Conservation (phyloP, 805 yeast species). For the Hanseniaspora occidentalis region DNA sequence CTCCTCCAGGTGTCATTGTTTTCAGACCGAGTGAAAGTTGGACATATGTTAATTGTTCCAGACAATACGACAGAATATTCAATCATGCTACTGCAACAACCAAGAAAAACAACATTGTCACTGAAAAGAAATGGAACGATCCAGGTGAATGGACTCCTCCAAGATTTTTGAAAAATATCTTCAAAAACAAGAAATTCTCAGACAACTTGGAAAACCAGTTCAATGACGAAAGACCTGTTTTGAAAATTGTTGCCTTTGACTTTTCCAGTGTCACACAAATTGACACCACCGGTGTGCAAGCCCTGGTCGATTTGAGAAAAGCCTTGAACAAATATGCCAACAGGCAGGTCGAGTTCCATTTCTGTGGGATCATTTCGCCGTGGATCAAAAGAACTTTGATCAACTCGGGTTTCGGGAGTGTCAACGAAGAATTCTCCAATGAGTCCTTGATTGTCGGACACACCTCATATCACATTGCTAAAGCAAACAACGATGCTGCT, state of each 20-base stretch:
- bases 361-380: slow-evolving; percentile 70
- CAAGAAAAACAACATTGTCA: slow-evolving; percentile 40
- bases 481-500: slow-evolving; percentile 11
- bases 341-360: slow-evolving; percentile 79
- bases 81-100: slow-evolving; percentile 55
- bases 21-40: slow-evolving; percentile 74
- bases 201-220: slow-evolving; percentile 5
- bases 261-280: slow-evolving; percentile 63
- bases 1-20: slow-evolving; percentile 86
- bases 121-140: slow-evolving; percentile 74
- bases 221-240: slow-evolving; percentile 46
- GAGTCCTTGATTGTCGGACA: slow-evolving; percentile 23
- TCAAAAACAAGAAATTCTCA: slow-evolving; percentile 1
- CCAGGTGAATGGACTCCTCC: slow-evolving; percentile 48
- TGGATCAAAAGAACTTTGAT: slow-evolving; percentile 76
- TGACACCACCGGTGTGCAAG: slow-evolving; percentile 73
- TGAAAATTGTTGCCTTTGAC: slow-evolving; percentile 68
- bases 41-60: slow-evolving; percentile 69
- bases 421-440: slow-evolving; percentile 27
- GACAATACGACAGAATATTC: slow-evolving; percentile 54
- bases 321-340: slow-evolving; percentile 65
- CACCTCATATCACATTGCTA: slow-evolving; percentile 20
- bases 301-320: slow-evolving; percentile 62
- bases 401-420: slow-evolving; percentile 65
- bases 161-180: slow-evolving; percentile 6